Evolutionary conservation across 75 land plant genomes (phyloP).

Genomic region (Pinus albicaulis): DNA sequence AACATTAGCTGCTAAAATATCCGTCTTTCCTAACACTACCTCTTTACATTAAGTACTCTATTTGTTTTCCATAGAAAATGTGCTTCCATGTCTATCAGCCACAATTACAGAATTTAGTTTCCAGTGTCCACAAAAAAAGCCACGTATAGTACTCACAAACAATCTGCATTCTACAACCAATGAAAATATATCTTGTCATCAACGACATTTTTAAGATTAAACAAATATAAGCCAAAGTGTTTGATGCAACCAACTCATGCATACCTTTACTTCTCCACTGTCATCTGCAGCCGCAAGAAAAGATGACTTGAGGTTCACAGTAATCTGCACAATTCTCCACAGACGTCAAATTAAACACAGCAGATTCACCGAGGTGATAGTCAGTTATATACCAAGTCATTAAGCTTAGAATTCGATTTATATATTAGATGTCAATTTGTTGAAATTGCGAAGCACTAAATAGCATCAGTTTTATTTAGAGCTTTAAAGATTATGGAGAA

Average conservation of each 20-base stretch:
- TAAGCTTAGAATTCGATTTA: too few relatives aligned
- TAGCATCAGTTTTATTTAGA: too few relatives aligned
- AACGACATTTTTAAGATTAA: not conserved
- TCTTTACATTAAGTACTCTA: not conserved
- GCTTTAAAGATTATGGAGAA: too few relatives aligned
- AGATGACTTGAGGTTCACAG: conserved; percentile 52
- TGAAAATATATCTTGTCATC: not conserved
- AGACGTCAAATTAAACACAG: too few relatives aligned
- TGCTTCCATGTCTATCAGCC: not conserved
- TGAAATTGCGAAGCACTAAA: too few relatives aligned
- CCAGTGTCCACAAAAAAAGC: too few relatives aligned
- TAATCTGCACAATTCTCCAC: conserved; percentile 37
- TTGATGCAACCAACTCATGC: not conserved
- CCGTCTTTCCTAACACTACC: not conserved
- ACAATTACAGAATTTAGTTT: not conserved
- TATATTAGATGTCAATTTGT: too few relatives aligned
- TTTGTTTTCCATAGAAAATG: not conserved
- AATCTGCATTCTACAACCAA: not conserved
- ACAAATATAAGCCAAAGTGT: conserved; percentile 1
- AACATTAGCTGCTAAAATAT: not conserved
- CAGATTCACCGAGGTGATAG: too few relatives aligned
- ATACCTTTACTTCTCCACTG: conserved; percentile 86
- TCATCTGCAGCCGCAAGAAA: conserved; percentile 92
- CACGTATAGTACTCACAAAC: not conserved
- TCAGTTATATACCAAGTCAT: too few relatives aligned